phyloP scores from a whole-genome alignment of 2,329 filamentous ascomycete species.

The Xylogone sp. region DNA sequence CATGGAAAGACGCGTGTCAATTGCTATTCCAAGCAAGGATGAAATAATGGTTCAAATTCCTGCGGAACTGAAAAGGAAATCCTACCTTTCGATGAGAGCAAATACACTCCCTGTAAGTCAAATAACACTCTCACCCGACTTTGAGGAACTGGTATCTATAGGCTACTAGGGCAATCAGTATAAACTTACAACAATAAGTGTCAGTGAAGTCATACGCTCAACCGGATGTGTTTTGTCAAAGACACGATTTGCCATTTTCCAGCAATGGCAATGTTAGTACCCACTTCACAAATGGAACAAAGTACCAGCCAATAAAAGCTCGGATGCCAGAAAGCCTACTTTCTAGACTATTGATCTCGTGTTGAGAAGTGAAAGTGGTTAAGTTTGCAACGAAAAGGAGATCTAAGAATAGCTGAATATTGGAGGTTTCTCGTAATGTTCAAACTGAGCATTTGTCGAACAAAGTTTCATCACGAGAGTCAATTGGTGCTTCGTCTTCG shows the following conservation, averaged over 20 bases:
- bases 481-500: not conserved
- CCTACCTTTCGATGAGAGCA: not conserved
- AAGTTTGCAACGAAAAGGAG: constrained; percentile 59
- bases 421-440: constrained; percentile 3
- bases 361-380: constrained; percentile 50
- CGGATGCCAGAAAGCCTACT: not conserved
- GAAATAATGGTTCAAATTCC: constrained; percentile 13
- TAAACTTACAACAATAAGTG: constrained; percentile 49
- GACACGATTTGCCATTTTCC: constrained; percentile 32
- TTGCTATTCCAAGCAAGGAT: constrained; percentile 13
- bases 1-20: not conserved
- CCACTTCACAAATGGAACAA: constrained; percentile 18
- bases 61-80: not conserved
- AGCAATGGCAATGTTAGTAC: constrained; percentile 17
- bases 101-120: not conserved
- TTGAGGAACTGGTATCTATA: not conserved
- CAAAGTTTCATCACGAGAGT: not conserved
- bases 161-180: not conserved
- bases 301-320: constrained; percentile 14
- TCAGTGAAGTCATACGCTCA: constrained; percentile 54
- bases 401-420: constrained; percentile 50
- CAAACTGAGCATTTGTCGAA: constrained; percentile 2
- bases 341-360: constrained; percentile 48
- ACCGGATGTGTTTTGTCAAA: constrained; percentile 54
- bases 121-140: constrained; percentile 24